Evolutionary conservation across 495 filamentous ascomycete genomes (phyloP).

Genomic region (Pyrenopolyporus hunteri): DNA sequence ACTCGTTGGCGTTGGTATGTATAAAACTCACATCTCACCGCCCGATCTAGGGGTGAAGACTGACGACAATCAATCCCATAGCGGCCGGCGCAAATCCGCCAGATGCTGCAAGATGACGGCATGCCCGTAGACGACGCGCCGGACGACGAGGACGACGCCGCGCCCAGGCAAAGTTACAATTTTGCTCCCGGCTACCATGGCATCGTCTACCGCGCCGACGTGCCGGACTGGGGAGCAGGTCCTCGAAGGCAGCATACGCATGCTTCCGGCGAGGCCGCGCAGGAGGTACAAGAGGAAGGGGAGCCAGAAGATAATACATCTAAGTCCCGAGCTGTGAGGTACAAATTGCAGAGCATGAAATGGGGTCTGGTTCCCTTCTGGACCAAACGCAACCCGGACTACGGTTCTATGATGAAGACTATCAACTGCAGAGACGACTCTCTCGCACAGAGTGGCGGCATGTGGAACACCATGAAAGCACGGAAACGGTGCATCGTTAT

Average conservation of each 20-base stretch:
- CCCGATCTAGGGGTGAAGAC: slow-evolving; percentile 6
- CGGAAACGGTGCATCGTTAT: slow-evolving; percentile 85
- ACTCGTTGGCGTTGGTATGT: slow-evolving; percentile 78
- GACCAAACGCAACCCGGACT: slow-evolving; percentile 82
- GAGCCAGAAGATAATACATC: slow-evolving; percentile 5
- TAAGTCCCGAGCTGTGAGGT: slow-evolving; percentile 51
- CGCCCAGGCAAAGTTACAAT: slow-evolving; percentile 83
- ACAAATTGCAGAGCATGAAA: slow-evolving; percentile 79
- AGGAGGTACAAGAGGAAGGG: slow-evolving; percentile 25
- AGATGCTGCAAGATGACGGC: slow-evolving; percentile 71
- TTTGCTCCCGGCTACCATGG: slow-evolving; percentile 89
- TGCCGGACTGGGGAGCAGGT: slow-evolving; percentile 60
- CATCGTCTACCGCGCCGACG: slow-evolving; percentile 82
- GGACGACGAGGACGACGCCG: slow-evolving; percentile 64
- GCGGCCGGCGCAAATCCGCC: slow-evolving; percentile 70
- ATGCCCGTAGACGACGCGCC: slow-evolving; percentile 81
- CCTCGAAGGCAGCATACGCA: slow-evolving; percentile 32
- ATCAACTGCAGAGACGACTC: slow-evolving; percentile 98
- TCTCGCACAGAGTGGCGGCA: slow-evolving; percentile 71
- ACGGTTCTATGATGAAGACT: slow-evolving; percentile 76
- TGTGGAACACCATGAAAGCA: slow-evolving; percentile 92
- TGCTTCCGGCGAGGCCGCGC: background rate
- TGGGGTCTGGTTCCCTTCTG: slow-evolving; percentile 83
- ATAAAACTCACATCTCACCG: background rate
- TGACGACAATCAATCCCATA: slow-evolving; percentile 34